Conservation (phyloP, 257 asterid genomes). For the Salvia miltiorrhiza region DNA sequence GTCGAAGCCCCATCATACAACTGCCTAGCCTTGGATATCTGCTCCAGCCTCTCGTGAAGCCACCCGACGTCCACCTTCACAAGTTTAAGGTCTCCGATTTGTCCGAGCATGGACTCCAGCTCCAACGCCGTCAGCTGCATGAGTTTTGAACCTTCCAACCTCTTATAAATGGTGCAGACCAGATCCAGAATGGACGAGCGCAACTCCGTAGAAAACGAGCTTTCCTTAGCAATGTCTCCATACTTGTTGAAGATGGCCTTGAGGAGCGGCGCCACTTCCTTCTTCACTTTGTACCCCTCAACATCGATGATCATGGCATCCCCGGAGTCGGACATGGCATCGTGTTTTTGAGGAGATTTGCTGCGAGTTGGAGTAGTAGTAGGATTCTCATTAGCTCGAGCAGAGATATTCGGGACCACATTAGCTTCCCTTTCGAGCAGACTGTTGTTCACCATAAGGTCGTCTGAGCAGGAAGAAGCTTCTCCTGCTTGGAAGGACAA, state of each 20-base stretch:
- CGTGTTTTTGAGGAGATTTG: neutral
- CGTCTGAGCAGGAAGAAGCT: neutral
- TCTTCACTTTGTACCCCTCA: constrained; percentile 10
- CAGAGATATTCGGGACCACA: neutral
- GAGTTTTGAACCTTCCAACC: neutral
- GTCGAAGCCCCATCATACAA: neutral
- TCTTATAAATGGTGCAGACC: constrained; percentile 13
- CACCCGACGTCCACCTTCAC: constrained; percentile 11
- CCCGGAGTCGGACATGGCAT: neutral
- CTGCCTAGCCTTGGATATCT: neutral
- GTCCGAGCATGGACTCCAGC: neutral
- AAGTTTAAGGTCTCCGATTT: constrained; percentile 5
- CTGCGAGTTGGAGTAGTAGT: no score
- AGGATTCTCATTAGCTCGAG: neutral
- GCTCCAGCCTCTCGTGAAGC: neutral
- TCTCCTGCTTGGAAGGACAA: neutral
- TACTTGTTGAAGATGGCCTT: constrained; percentile 9
- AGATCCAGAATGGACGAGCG: constrained; percentile 13
- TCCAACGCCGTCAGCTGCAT: neutral
- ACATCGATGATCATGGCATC: neutral
- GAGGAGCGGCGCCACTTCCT: neutral
- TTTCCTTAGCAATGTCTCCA: constrained; percentile 2
- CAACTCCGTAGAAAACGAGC: neutral
- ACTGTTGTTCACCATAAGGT: neutral
- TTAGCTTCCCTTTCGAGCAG: neutral